These are phyloP conservation scores for Haematococcus sp. DNA, from an alignment of 139 green algal species.

Conservation along the genomic window DNA sequence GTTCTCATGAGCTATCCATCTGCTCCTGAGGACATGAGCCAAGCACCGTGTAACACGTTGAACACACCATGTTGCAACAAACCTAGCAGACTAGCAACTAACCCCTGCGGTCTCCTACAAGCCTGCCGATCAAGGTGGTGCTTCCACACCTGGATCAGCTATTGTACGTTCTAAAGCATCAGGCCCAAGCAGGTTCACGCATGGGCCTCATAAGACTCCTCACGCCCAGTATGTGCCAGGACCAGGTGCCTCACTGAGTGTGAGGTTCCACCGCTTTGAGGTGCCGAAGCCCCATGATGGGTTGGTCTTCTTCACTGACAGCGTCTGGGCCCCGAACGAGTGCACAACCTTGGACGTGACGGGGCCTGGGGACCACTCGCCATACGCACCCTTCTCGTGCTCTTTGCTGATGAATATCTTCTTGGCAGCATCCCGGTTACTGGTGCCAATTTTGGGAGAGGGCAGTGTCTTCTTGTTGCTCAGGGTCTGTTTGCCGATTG, in stretches of 20 bases:
- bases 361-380: conserved; percentile 51
- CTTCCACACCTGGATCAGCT: no score
- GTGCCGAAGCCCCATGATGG: conserved; percentile 64
- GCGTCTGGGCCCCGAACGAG: conserved; percentile 41
- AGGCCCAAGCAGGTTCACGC: background rate
- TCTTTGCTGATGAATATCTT: conserved; percentile 69
- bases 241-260: background rate
- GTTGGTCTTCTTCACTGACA: conserved; percentile 48
- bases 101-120: no score
- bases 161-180: no score
- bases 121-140: no score
- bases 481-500: conserved; percentile 50
- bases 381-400: conserved; percentile 59
- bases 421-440: conserved; percentile 47
- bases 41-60: no score
- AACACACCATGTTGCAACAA: no score
- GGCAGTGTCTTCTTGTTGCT: conserved; percentile 57
- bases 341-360: conserved; percentile 32
- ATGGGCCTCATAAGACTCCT: background rate
- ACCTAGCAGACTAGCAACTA: no score
- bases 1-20: no score
- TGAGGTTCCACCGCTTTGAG: conserved; percentile 31
- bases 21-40: no score
- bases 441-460: conserved; percentile 48
- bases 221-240: background rate